These are phyloP conservation scores for Didymella arachidicola DNA, from an alignment of 2,329 filamentous ascomycete species.

Conservation along the genomic window DNA sequence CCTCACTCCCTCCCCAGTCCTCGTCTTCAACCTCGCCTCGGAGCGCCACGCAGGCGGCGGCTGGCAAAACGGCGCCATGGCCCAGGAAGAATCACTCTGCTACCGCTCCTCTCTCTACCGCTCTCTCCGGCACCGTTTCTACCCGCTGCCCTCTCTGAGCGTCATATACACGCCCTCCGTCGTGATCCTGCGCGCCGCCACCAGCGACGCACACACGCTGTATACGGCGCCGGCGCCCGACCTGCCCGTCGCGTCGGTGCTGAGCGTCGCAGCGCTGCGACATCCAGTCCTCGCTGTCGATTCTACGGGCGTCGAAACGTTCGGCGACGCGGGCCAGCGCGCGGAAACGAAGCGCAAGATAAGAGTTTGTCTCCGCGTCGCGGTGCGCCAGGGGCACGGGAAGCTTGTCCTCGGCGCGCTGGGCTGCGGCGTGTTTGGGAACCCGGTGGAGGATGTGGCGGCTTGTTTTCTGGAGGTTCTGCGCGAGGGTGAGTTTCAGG, in stretches of 20 bases:
- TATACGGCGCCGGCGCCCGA: conserved; percentile 35
- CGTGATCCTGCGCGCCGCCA: conserved; percentile 64
- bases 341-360: conserved; percentile 69
- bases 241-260: conserved; percentile 64
- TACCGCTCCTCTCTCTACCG: conserved; percentile 65
- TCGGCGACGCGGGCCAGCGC: conserved; percentile 51
- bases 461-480: conserved; percentile 69
- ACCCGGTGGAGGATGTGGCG: conserved; percentile 69
- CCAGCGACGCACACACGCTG: conserved; percentile 57
- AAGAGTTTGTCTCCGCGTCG: conserved; percentile 66
- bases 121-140: conserved; percentile 59
- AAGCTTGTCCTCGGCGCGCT: conserved; percentile 72
- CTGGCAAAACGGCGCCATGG: conserved; percentile 67
- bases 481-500: conserved; percentile 66
- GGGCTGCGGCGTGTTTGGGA: conserved; percentile 72
- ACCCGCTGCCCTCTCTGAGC: conserved; percentile 61
- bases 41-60: conserved; percentile 66
- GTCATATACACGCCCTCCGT: conserved; percentile 69
- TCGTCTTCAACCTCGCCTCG: conserved; percentile 72
- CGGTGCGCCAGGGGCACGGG: conserved; percentile 64
- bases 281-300: conserved; percentile 46
- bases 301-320: conserved; percentile 23
- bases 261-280: conserved; percentile 67
- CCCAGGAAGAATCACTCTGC: conserved; percentile 75
- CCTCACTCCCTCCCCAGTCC: conserved; percentile 53